A percentile compares a stretch with the other conserved stretches of the same genome.
Conservation (phyloP, 23 red algal species). For the Gracilaria caudata region DNA sequence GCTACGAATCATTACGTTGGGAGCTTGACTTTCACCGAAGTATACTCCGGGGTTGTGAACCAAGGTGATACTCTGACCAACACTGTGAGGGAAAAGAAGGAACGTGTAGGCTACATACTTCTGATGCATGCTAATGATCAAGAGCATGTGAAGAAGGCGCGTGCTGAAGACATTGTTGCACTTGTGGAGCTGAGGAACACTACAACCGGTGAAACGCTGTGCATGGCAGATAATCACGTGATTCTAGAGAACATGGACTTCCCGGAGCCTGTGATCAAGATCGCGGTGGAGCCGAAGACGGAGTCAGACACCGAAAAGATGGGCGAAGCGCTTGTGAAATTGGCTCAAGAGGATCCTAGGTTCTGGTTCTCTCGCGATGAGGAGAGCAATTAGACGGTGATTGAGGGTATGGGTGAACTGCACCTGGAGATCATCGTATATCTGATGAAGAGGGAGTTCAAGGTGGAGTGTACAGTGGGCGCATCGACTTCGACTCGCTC, state of each 20-base stretch:
- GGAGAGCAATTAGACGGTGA: slow-evolving; percentile 97
- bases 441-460: slow-evolving; percentile 98
- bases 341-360: slow-evolving; percentile 97
- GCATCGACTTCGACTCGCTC: slow-evolving; percentile 80
- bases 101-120: slow-evolving; percentile 92
- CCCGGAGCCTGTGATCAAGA: slow-evolving; percentile 98
- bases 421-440: slow-evolving; percentile 99
- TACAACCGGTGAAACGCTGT: slow-evolving; percentile 97
- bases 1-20: slow-evolving; percentile 97
- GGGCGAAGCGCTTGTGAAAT: slow-evolving; percentile 82
- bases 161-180: slow-evolving; percentile 96
- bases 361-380: slow-evolving; percentile 98
- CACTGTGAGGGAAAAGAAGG: slow-evolving; percentile 89
- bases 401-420: slow-evolving; percentile 99
- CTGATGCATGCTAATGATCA: slow-evolving; percentile 99
- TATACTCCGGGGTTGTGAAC: slow-evolving; percentile 95
- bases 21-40: slow-evolving; percentile 86
- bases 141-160: slow-evolving; percentile 89
- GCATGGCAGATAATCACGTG: slow-evolving; percentile 79
- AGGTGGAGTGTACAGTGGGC: slow-evolving; percentile 95
- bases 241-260: slow-evolving; percentile 99
- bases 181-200: slow-evolving; percentile 95
- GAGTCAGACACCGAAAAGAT: slow-evolving; percentile 98
- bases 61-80: slow-evolving; percentile 87
- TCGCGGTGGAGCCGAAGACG: slow-evolving; percentile 95